Evolutionary conservation across 2,329 filamentous ascomycete species (phyloP), one percentile per base, ranked within the genome.

Genomic region (Aspergillus eucalypticola): DNA sequence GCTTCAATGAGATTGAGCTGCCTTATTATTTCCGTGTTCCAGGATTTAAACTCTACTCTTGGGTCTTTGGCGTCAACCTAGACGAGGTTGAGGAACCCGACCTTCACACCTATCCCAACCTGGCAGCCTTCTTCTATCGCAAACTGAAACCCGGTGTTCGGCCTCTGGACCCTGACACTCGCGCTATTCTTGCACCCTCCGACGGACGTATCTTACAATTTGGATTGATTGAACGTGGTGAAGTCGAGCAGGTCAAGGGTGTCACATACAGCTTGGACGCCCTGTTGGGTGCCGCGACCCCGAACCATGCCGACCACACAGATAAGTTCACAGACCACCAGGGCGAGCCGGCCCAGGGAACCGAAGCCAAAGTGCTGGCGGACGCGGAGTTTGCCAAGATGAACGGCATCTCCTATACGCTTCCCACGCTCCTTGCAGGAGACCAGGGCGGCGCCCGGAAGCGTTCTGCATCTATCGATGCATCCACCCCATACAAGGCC

Each of bases 181-280:
- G 90, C 70, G 90, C 92, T 8, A 79, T 99, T 5, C 80, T 98
- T 7, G 95, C 92, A 0, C 96, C 95, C 1, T 87, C 95, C 5
- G 95, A 99, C 75, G 95, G 95, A 50, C 90, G 90, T 64, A 85
- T 99, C 49, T 85, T 99, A 25, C 94, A 98, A 70, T 97, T 92
- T 68, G 95, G 95, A 10, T 88, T 88, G 68, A 97, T 99, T 59
- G 90, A 96, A 70, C 88, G 93, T 69, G 93, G 94, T 51, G 92
- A 97, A 71, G 96, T 99, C 46, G 95, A 99, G 76, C 95, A 99
- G 79, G 94, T 99, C 65, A 99, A 99, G 79, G 95, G 95, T 61
- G 95, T 99, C 84, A 99, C 95, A 0, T 99, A 99, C 78, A 96
- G 89, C 66, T 85, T 99, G 57, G 95, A 99, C 73, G 93, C 95